phyloP scores from a whole-genome alignment of 2,329 filamentous ascomycete genomes.

The Colletotrichum agaves region DNA sequence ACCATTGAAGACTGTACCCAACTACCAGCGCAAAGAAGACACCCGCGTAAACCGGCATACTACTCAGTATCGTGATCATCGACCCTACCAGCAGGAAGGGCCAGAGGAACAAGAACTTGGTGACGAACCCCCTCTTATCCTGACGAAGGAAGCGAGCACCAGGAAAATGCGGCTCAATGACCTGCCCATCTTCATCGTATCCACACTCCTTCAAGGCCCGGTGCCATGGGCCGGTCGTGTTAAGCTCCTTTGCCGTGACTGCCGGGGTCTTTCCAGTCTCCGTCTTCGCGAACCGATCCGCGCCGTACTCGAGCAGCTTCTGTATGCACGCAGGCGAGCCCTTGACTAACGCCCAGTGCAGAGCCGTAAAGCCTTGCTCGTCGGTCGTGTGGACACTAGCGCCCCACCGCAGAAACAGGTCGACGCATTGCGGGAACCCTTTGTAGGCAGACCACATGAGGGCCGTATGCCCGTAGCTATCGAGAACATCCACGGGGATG shows the following conservation, averaged over 20 bases:
- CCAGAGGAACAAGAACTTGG: constrained; percentile 89
- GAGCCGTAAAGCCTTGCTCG: constrained; percentile 90
- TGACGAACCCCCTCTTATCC: constrained; percentile 81
- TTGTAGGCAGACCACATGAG: constrained; percentile 99
- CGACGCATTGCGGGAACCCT: constrained; percentile 90
- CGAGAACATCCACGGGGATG: constrained; percentile 90
- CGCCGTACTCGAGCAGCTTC: constrained; percentile 94
- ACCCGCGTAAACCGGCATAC: constrained; percentile 78
- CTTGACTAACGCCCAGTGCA: constrained; percentile 97
- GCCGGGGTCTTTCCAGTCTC: constrained; percentile 90
- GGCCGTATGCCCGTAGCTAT: constrained; percentile 90
- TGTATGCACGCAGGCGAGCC: constrained; percentile 89
- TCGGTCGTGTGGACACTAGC: constrained; percentile 92
- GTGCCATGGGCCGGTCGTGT: constrained; percentile 84
- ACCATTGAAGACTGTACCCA: constrained; percentile 79
- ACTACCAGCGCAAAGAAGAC: constrained; percentile 76
- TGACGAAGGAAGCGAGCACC: constrained; percentile 77
- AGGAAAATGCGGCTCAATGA: constrained; percentile 76
- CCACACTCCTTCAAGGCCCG: constrained; percentile 85
- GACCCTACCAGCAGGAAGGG: constrained; percentile 82
- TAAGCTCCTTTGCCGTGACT: constrained; percentile 89
- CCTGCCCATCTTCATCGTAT: constrained; percentile 81
- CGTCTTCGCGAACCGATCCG: constrained; percentile 91
- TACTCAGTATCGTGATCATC: constrained; percentile 77
- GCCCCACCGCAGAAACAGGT: constrained; percentile 93